These are phyloP conservation scores for Hyaloperonospora arabidopsidis DNA, from an alignment of 352 stramenopile species.

Conservation along the genomic window DNA sequence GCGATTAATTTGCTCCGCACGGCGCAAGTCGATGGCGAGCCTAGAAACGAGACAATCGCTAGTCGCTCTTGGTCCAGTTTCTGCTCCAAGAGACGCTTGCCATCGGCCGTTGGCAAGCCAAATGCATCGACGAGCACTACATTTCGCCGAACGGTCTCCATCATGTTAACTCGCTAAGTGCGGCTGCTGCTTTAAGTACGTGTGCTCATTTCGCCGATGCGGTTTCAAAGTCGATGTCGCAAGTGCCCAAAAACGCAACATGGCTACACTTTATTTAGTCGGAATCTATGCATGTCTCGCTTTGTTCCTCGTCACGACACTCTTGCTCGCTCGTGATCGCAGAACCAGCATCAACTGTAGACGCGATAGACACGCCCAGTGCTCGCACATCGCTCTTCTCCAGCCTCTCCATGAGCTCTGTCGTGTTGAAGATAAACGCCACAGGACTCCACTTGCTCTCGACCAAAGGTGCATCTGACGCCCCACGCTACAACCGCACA, in stretches of 20 bases:
- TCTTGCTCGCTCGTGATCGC: background rate
- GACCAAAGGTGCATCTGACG: constrained; percentile 16
- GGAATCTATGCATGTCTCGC: background rate
- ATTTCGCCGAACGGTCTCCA: constrained; percentile 41
- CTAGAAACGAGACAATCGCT: constrained; percentile 38
- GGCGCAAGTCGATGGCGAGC: constrained; percentile 26
- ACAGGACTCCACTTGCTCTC: constrained; percentile 56
- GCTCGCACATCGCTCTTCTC: constrained; percentile 45
- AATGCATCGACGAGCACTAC: constrained; percentile 33
- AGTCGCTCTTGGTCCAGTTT: constrained; percentile 50
- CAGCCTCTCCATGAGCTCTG: constrained; percentile 43
- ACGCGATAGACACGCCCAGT: constrained; percentile 56
- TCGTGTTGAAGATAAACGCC: constrained; percentile 46
- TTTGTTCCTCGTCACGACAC: background rate
- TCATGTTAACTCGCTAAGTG: constrained; percentile 9
- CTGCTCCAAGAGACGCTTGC: constrained; percentile 29
- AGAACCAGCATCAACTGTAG: constrained; percentile 1
- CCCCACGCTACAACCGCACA: constrained; percentile 32
- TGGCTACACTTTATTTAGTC: background rate
- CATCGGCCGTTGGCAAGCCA: constrained; percentile 30
- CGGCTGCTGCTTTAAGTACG: background rate
- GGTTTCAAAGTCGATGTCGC: no score
- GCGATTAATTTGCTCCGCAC: constrained; percentile 28
- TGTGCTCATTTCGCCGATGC: no score
- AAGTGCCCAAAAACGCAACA: background rate